Base-by-base conservation (phyloP, 225 moss, liverwort and hornwort species). In the Anthoceros angustus region DNA sequence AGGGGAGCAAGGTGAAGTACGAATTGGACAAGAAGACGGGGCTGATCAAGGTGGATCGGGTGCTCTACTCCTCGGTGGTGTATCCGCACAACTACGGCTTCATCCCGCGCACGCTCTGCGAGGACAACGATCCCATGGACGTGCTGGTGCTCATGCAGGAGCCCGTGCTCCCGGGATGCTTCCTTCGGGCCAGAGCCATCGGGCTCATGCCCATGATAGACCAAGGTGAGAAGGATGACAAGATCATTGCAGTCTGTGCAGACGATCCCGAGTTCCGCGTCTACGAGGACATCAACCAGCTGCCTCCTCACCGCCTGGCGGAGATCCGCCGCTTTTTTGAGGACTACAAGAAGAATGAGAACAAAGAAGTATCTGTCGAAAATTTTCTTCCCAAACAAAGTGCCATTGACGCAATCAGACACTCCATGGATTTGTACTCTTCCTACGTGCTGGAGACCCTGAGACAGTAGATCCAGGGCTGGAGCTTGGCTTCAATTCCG, bases 121-220 rank as follows among this genome's bases (percentile, higher is more conserved):
- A 81, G 40, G 81, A 81, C 64, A 69, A 81, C 64, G 81, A 81
- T 62, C 81, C 81, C 21, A n/a, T 81, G 18, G 81, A 81, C 66
- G 81, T 81, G 64, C 75, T 81, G 9, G 81, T 81, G 41, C 75
- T 81, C 4, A 81, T 81, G 81, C 81, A 81, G 81, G 81, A 81
- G 62, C 81, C 81, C 20, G 81, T 73, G 62, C 39, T 81, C 26
- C 75, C 81, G 41, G 81, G 77, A 25, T 81, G 81, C 61, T 81
- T 81, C 60, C 69, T 81, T 9, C 78, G 81, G 26, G 81, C 81
- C 2, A 78, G 73, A 68, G 81, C 81, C 41, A 81, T 81, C 26
- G 81, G 81, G 18, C 73, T 81, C 18, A 81, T 81, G 81, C 81
- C 81, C 24, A 81, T 81, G 81, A 78, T 81, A 63, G 81, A 81